These are phyloP conservation scores for Colletotrichum graminicola DNA, from an alignment of 2,329 filamentous ascomycete genomes.

Conservation along the genomic window DNA sequence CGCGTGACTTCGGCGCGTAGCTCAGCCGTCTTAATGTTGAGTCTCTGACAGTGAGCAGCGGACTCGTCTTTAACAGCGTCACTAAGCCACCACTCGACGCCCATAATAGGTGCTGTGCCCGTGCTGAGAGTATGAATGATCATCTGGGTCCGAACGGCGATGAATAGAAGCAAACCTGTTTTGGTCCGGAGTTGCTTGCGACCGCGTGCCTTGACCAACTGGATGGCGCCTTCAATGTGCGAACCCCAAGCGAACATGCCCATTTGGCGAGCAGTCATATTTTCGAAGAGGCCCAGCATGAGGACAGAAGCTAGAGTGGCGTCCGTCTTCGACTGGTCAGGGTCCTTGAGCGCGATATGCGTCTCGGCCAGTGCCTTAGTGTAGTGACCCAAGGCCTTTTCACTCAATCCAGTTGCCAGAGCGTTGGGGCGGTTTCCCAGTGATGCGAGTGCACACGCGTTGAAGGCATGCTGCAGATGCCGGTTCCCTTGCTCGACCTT, in stretches of 20 bases:
- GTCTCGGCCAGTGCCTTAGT: slow-evolving; percentile 66
- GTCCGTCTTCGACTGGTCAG: slow-evolving; percentile 64
- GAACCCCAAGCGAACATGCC: slow-evolving; percentile 66
- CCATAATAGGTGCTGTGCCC: slow-evolving; percentile 65
- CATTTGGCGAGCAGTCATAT: slow-evolving; percentile 48
- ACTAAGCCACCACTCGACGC: slow-evolving; percentile 70
- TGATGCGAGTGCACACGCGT: slow-evolving; percentile 69
- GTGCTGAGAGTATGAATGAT: slow-evolving; percentile 69
- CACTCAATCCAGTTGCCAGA: slow-evolving; percentile 50
- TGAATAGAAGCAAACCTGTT: slow-evolving; percentile 67
- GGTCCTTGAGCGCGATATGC: slow-evolving; percentile 65
- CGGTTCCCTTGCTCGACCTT: slow-evolving; percentile 56
- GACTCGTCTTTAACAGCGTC: slow-evolving; percentile 63
- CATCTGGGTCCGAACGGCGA: slow-evolving; percentile 72
- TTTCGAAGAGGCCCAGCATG: slow-evolving; percentile 71
- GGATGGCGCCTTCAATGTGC: slow-evolving; percentile 74
- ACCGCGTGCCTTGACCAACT: slow-evolving; percentile 69
- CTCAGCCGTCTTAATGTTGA: slow-evolving; percentile 67
- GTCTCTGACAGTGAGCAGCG: slow-evolving; percentile 62
- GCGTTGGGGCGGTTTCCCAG: slow-evolving; percentile 64
- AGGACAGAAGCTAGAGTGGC: slow-evolving; percentile 70
- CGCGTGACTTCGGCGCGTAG: slow-evolving; percentile 67
- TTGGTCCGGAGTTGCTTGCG: slow-evolving; percentile 66
- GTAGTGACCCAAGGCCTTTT: slow-evolving; percentile 64
- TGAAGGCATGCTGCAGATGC: slow-evolving; percentile 69